Percentiles rank a stretch among this genome's conserved stretches.
These are phyloP conservation scores for Colletotrichum sp. DNA, from an alignment of 2,329 filamentous ascomycete genomes.

Conservation along the genomic window DNA sequence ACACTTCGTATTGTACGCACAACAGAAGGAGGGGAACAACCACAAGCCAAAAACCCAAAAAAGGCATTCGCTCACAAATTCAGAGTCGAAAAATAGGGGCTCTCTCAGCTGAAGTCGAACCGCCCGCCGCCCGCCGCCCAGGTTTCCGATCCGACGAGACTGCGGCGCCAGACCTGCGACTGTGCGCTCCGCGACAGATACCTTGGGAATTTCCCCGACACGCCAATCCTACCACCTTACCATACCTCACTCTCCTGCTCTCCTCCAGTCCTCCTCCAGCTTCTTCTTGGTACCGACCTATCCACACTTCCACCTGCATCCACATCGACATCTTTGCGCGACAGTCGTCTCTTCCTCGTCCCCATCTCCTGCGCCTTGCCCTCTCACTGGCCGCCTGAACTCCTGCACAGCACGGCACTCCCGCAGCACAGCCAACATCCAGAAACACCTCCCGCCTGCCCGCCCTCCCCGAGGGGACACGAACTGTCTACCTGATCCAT, in stretches of 20 bases:
- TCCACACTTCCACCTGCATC: background rate
- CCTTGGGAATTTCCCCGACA: background rate
- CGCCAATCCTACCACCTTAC: background rate
- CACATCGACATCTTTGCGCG: background rate
- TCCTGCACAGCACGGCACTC: constrained; percentile 17
- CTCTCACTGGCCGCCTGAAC: background rate
- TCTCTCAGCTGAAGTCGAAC: constrained; percentile 11
- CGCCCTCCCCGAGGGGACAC: constrained; percentile 1
- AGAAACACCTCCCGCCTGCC: constrained; percentile 11
- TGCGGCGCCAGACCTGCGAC: constrained; percentile 8
- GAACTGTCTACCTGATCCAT: constrained; percentile 18
- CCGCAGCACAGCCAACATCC: constrained; percentile 12
- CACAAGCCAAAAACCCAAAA: background rate
- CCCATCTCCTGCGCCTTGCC: background rate
- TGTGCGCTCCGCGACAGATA: background rate
- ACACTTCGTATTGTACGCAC: background rate
- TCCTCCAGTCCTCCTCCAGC: background rate
- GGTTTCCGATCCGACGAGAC: constrained; percentile 1
- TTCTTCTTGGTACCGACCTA: background rate
- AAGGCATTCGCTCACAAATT: background rate
- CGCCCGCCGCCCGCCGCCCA: background rate
- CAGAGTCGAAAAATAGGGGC: background rate
- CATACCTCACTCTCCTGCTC: background rate
- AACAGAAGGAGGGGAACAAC: background rate
- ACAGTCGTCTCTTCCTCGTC: background rate